phyloP scores from a whole-genome alignment of 1,139 yeast genomes.

The Kodamaea sp. region DNA sequence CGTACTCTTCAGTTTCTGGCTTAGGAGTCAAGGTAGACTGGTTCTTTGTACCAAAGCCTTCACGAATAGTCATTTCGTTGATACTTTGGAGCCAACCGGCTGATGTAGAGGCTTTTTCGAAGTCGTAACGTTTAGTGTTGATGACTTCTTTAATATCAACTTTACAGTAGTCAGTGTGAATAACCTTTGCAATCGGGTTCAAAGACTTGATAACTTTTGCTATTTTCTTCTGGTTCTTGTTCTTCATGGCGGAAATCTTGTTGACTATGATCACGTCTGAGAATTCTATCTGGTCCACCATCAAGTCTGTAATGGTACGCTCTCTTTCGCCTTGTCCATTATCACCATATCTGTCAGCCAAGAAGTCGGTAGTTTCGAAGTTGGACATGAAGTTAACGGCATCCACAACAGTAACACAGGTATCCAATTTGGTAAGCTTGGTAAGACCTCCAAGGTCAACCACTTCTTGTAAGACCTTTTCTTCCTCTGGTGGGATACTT shows the following conservation, averaged over 20 bases:
- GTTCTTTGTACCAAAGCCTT: slow-evolving; percentile 31
- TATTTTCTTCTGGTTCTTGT: slow-evolving; percentile 26
- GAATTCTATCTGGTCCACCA: slow-evolving; percentile 50
- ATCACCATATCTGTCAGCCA: slow-evolving; percentile 41
- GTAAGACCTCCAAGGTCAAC: slow-evolving; percentile 40
- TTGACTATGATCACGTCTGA: slow-evolving; percentile 44
- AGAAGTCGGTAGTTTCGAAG: slow-evolving; percentile 44
- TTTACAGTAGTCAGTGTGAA: slow-evolving; percentile 35
- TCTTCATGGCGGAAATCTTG: slow-evolving; percentile 30
- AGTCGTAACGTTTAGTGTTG: slow-evolving; percentile 35
- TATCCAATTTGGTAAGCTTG: slow-evolving; percentile 39
- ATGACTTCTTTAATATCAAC: slow-evolving; percentile 35
- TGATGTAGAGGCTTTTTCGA: slow-evolving; percentile 43
- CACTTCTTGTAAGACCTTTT: slow-evolving; percentile 28
- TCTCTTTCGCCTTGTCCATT: slow-evolving; percentile 40
- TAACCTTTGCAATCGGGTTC: slow-evolving; percentile 42
- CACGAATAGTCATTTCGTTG: slow-evolving; percentile 38
- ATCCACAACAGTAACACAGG: slow-evolving; percentile 50
- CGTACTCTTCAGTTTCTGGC: slow-evolving; percentile 41
- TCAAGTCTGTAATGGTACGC: slow-evolving; percentile 44
- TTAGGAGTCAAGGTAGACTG: slow-evolving; percentile 22
- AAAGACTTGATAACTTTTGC: slow-evolving; percentile 30
- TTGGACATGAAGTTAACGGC: slow-evolving; percentile 38
- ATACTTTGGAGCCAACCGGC: slow-evolving; percentile 50
- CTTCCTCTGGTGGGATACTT: slow-evolving; percentile 20